Evolutionary conservation across 2,329 filamentous ascomycete genomes (phyloP), one percentile per base, ranked within the genome.

Genomic region (Aureobasidium namibiae): DNA sequence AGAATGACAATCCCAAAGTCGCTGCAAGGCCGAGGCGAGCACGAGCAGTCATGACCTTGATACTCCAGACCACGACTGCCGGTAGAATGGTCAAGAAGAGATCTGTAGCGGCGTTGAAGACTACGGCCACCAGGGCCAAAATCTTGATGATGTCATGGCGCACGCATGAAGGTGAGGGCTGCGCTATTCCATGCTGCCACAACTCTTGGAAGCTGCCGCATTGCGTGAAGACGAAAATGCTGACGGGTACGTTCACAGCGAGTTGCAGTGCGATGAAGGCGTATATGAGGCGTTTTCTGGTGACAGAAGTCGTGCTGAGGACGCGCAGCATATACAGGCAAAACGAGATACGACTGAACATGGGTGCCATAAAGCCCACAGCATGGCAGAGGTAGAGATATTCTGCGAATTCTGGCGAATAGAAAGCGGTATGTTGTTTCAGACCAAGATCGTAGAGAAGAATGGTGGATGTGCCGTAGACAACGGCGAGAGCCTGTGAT

Each of bases 241-340:
- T 44, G 6, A 56, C 34, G 5, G 33, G 7, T 2, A 44, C 8
- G n/a, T 56, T 56, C 11, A 44, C 52, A 7, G 16, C 3, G 8
- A 56, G 11, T 33, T 56, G 52, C 5, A 56, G 52, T 31, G 11
- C 36, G n/a, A 56, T 44, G 36, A 56, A 31, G 10, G 10, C 5
- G 5, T 10, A 10, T 5, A 31, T 10, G 29, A 31, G 5, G 29
- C 5, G 10, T 31, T 31, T 31, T 1, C 23, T 33, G 11, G 23
- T 13, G 2, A 7, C 11, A 4, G 38, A 39, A 0, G 52, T 18
- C 3, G 38, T 23, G 23, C 38, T 26, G 4, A 56, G 52, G 13
- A 56, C 33, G 4, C 52, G 52, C 26, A 56, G 16, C 52, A 56
- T 56, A 13, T 56, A 56, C 5, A 56, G 52, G 23, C 52, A 56